Evolutionary conservation across 257 asterid species (phyloP), one percentile per base, ranked within the genome.

Genomic region (Ehretia macrophylla): DNA sequence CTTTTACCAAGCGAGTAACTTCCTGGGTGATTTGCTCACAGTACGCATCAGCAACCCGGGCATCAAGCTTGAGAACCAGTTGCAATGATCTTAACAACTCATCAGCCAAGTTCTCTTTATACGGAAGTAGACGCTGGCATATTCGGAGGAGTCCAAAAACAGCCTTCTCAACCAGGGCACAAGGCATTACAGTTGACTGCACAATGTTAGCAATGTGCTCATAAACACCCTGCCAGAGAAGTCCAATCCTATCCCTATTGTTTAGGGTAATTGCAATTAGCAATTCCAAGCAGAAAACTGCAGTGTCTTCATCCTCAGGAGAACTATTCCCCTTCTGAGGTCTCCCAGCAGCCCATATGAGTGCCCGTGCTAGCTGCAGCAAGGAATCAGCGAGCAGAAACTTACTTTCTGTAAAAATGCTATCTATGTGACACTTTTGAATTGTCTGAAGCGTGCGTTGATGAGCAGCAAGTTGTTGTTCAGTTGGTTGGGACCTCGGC

Each of bases 21-120:
- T 91, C 98, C 82, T 85, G 98, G 42, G 96, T 87, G 64, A 91
- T 87, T 74, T 91, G 98, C 77, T 91, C 98, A 64, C 98, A 87
- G 77, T 87, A 91, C 38, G 90, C 95, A 65, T 91, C 98, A 13
- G 95, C 95, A 40, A 91, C 98, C 32, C 98, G 81, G 0, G 90
- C 95, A 62, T 87, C 98, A 17, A 91, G 95, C 79, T 91, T 91
- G 65, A 85, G 90, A 60, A 87, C 98, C n/a, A 87, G 77, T 50
- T 91, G 95, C 10, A 87, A 75, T 11, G 96, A 87, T 62, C 89
- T 80, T 66, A 91, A 69, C 55, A 87, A 87, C 58, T 87, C 94
- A 65, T 91, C 98, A 14, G 94, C 95, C 66, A 87, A 69, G 73
- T 82, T 83, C 78, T 88, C 95, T 74, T 91, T 88, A 68, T 91